Conservation (phyloP, 1,284 basidiomycete species). For the Papiliotrema laurentii region DNA sequence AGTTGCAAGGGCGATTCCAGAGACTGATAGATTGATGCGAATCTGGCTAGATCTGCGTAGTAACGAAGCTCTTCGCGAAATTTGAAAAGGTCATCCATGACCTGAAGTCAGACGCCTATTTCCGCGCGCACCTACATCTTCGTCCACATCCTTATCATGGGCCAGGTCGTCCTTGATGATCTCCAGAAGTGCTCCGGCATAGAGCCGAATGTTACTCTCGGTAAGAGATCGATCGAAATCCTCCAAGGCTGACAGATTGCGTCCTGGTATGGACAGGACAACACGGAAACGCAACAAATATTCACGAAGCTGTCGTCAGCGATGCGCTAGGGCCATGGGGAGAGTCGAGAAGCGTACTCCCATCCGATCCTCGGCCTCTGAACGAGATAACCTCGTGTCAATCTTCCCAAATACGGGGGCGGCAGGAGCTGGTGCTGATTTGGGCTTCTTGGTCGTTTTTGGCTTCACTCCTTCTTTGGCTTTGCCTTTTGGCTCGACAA, state of each 20-base stretch:
- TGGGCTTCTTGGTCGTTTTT: conserved; percentile 13
- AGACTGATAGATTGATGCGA: conserved; percentile 25
- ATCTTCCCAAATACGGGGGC: conserved; percentile 31
- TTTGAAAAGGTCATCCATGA: conserved; percentile 15
- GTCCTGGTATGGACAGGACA: conserved; percentile 30
- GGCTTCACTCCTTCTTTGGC: conserved; percentile 11
- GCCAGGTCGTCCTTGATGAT: conserved; percentile 24
- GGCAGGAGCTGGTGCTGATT: too few species aligned
- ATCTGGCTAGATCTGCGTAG: conserved; percentile 40
- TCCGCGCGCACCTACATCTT: conserved; percentile 4
- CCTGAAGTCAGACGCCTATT: conserved; percentile 6
- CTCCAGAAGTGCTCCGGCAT: conserved; percentile 35
- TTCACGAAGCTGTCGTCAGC: conserved; percentile 38
- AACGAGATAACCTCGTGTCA: conserved; percentile 22
- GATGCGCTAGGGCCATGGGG: conserved; percentile 1
- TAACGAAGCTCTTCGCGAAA: conserved; percentile 39
- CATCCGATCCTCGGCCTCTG: conserved; percentile 34
- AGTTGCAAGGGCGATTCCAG: conserved; percentile 20
- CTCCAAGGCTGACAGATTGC: conserved; percentile 32
- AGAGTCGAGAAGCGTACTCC: conserved; percentile 27
- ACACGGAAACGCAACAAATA: conserved; percentile 33
- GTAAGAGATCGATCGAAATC: conserved; percentile 41
- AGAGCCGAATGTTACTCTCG: conserved; percentile 32
- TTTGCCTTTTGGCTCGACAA: conserved; percentile 5
- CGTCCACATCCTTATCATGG: conserved; percentile 12